Evolutionary conservation across 495 filamentous ascomycete genomes (phyloP), one percentile per base, ranked within the genome.

Genomic region (Penicillium cosmopolitanum): DNA sequence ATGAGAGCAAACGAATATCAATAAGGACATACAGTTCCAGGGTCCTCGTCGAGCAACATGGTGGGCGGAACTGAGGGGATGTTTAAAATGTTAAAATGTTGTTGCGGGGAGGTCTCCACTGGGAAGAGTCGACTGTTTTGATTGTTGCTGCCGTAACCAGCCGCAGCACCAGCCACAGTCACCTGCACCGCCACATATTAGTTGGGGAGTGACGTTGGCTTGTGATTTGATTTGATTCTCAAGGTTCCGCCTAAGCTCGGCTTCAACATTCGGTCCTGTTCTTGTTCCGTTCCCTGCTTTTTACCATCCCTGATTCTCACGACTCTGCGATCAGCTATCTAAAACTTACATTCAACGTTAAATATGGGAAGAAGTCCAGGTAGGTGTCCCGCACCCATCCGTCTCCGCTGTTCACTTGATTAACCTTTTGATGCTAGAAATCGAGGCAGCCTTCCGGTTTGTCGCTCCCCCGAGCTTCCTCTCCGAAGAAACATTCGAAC

Each of bases 41-140:
- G 95, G 71, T 92, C 90, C 79, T 98, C 95, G 79, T 98, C 95
- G 78, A 98, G 92, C 70, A 98, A 82, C 95, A 98, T 98, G 62
- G 69, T 89, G 83, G 46, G 31, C 47, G 44, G 4, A 8, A 51
- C 43, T 31, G 33, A 21, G 13, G 55, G 31, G 19, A 15, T 38
- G 42, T 40, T 46, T 51, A n/a, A 16, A n/a, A 44, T 16, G 42
- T 46, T 51, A n/a, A 16, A n/a, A 44, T 16, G 42, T 15, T 43
- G 40, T 43, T 43, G 12, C 13, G 13, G 40, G 40, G 40, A 16
- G 19, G 19, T 44, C n/a, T 18, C n/a, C n/a, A 16, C 28, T 31
- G 28, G 16, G 53, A 46, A 51, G 35, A 55, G 54, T 46, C 33
- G 55, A 52, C 38, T 65, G 62, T 64, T 73, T 69, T 63, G 53